Percentiles rank a stretch among this genome's conserved stretches.
Evolutionary conservation across 352 stramenopile species (phyloP).

Genomic region (Elongisporangium senticosum): DNA sequence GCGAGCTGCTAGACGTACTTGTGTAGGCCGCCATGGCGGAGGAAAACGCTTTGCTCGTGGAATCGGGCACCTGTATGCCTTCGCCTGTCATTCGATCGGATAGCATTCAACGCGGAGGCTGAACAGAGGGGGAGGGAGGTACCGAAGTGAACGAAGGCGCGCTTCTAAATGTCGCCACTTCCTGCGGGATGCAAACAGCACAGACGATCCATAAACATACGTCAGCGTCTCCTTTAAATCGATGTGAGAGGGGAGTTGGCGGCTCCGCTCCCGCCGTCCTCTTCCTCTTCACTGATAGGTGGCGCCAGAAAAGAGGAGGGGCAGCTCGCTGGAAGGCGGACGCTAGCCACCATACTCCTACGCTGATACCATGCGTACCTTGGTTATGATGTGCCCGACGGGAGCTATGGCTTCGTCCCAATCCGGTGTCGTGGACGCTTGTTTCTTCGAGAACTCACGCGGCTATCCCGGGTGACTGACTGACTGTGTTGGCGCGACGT

Average conservation of each 20-base stretch:
- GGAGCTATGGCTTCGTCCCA: background rate
- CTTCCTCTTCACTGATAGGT: background rate
- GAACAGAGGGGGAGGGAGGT: background rate
- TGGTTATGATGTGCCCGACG: background rate
- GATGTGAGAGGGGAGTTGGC: background rate
- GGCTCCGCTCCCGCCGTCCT: background rate
- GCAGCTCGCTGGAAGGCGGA: background rate
- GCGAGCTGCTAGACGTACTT: conserved; percentile 11
- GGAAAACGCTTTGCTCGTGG: conserved; percentile 14
- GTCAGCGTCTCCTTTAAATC: background rate
- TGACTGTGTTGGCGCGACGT: background rate
- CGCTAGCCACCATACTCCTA: background rate
- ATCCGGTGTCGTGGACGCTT: background rate
- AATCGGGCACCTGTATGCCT: conserved; percentile 19
- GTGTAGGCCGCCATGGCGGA: conserved; percentile 11
- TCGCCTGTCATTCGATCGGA: conserved; percentile 29
- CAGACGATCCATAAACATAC: background rate
- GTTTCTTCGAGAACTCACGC: background rate
- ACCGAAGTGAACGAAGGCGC: background rate
- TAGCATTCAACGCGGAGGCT: conserved; percentile 15
- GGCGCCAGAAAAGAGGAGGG: background rate
- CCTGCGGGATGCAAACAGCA: background rate
- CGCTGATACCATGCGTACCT: background rate
- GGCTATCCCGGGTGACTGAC: background rate
- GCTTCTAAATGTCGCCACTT: background rate